Evolutionary conservation across 495 filamentous ascomycete species (phyloP).

Genomic region (Podospora conica): DNA sequence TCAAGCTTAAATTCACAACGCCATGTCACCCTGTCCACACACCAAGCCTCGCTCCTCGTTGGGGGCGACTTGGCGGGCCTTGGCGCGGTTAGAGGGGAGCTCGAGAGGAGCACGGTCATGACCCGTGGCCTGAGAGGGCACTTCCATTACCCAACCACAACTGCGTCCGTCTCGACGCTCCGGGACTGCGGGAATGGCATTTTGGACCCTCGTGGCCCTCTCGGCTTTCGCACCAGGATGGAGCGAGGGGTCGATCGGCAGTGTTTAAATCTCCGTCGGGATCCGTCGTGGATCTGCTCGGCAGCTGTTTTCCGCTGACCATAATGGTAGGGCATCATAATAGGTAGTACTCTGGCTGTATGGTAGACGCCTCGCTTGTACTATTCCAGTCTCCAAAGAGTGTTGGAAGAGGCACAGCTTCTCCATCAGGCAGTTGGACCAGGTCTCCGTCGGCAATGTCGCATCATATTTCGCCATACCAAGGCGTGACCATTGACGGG

Average conservation of each 20-base stretch:
- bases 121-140: neutral
- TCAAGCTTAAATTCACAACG: slow-evolving; percentile 32
- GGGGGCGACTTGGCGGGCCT: neutral
- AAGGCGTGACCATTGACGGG: neutral
- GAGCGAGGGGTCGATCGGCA: neutral
- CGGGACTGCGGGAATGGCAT: too few species aligned
- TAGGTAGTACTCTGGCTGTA: neutral
- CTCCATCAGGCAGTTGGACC: too few species aligned
- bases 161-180: neutral
- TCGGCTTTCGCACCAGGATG: neutral
- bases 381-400: too few species aligned
- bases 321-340: too few species aligned
- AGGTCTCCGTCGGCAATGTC: neutral
- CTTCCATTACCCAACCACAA: neutral
- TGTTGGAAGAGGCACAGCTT: too few species aligned
- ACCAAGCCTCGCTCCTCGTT: neutral
- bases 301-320: neutral
- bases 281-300: neutral
- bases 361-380: too few species aligned
- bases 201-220: neutral
- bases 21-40: slow-evolving; percentile 1
- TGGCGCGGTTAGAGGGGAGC: neutral
- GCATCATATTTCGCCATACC: neutral
- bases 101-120: too few species aligned
- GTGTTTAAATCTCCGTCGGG: neutral